A percentile compares a stretch with the other conserved stretches of the same genome.
Conservation (phyloP, 345 rosid species). For the Linum usitatissimum region DNA sequence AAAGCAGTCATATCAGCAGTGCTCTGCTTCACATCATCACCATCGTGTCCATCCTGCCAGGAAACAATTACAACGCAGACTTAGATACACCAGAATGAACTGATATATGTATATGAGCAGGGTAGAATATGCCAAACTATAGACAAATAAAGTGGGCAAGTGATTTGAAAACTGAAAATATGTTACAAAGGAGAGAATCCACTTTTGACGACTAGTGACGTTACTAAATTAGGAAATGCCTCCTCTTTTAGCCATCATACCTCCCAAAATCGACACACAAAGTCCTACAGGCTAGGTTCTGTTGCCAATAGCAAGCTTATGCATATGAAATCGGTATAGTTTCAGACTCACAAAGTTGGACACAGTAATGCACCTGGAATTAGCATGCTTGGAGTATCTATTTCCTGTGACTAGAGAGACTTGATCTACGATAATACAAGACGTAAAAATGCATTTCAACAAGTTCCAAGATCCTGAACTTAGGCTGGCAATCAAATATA, state of each 20-base stretch:
- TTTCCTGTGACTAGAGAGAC: neutral
- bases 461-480: neutral
- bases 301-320: neutral
- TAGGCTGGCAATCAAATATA: neutral
- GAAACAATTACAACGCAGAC: neutral
- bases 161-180: neutral
- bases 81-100: neutral
- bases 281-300: neutral
- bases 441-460: neutral
- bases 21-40: conserved; percentile 62
- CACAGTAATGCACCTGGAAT: neutral
- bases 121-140: neutral
- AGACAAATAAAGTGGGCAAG: neutral
- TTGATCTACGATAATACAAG: neutral
- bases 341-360: neutral
- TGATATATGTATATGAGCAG: neutral
- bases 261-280: neutral
- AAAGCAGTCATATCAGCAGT: conserved; percentile 58
- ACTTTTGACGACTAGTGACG: neutral
- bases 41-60: conserved; percentile 63
- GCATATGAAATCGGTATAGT: neutral
- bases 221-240: neutral
- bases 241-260: neutral
- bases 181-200: neutral
- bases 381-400: neutral